Base-by-base conservation (phyloP, 257 asterid species). In the Gynochthodes officinalis region DNA sequence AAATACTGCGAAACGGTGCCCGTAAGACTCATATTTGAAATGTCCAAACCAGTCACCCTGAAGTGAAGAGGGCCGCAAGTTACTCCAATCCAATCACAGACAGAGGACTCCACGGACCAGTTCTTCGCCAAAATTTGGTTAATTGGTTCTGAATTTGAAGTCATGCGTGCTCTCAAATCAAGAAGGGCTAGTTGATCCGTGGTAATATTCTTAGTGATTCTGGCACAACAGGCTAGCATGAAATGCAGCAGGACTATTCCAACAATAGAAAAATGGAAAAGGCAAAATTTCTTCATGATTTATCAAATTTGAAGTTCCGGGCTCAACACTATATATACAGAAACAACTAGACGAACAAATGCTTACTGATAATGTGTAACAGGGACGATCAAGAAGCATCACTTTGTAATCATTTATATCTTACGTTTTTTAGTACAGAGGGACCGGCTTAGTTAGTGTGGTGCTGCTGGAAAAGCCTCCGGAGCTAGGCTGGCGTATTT, bases 1-100 rank as follows among this genome's bases (percentile, higher is more conserved):
- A 79, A 46, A 4, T 78, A 67, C 3, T 65, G 71, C 6, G 86
- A 75, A 15, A 82, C 37, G 19, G 67, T 76, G 35, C 84, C 86
- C 3, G 12, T 28, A 2, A 82, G 79, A 27, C 33, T 33, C 79
- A 74, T 69, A 21, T 52, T 18, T 12, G 79, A 53, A 60, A 82
- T 3, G 30, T 53, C 13, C 46, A 82, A 28, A 2, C 28, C 35
- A 25, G 25, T 70, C 49, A 79, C 86, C 35, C 86, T 53, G 1
- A 2, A 61, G 43, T 66, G 65, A 6, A 40, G 33, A 40, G 72
- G 52, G 67, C 65, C 76, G 32, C 76, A 76, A n/a, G 61, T 42
- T 49, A 76, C 80, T 53, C 80, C 76, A 0, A 50, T 62, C 80
- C 80, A 76, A 11, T 21, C 61, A 43, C 80, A 76, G n/a, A 64